Evolutionary conservation across 805 yeast species (phyloP).

Genomic region (Schwanniomyces sp.): DNA sequence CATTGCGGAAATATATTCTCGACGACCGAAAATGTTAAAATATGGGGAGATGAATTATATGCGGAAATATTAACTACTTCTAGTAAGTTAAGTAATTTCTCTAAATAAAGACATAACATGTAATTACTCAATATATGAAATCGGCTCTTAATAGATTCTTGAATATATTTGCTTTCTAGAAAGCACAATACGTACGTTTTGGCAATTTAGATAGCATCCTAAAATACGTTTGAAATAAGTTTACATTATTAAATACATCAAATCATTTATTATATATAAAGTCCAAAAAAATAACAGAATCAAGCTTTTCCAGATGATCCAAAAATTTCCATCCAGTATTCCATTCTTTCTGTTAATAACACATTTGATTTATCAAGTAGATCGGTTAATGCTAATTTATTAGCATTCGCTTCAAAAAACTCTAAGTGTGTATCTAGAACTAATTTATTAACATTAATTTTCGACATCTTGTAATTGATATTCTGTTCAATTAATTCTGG

Average conservation of each 20-base stretch:
- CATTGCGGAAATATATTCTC: background rate
- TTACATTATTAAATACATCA: background rate
- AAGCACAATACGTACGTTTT: too few relatives aligned
- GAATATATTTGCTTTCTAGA: too few relatives aligned
- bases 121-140: too few relatives aligned
- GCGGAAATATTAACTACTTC: too few relatives aligned
- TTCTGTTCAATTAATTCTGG: constrained; percentile 22
- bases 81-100: too few relatives aligned
- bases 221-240: too few relatives aligned
- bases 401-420: constrained; percentile 17
- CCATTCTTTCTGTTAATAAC: constrained; percentile 22
- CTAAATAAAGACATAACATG: too few relatives aligned
- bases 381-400: constrained; percentile 20
- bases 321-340: constrained; percentile 22
- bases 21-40: background rate
- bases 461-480: constrained; percentile 26
- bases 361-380: constrained; percentile 22
- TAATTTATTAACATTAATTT: constrained; percentile 30
- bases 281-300: background rate
- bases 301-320: constrained; percentile 25
- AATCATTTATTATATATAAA: background rate
- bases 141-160: too few relatives aligned
- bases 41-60: too few relatives aligned
- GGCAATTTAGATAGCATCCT: too few relatives aligned
- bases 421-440: constrained; percentile 25